phyloP scores from a whole-genome alignment of 2,329 filamentous ascomycete genomes.

The Aspergillus versicolor region DNA sequence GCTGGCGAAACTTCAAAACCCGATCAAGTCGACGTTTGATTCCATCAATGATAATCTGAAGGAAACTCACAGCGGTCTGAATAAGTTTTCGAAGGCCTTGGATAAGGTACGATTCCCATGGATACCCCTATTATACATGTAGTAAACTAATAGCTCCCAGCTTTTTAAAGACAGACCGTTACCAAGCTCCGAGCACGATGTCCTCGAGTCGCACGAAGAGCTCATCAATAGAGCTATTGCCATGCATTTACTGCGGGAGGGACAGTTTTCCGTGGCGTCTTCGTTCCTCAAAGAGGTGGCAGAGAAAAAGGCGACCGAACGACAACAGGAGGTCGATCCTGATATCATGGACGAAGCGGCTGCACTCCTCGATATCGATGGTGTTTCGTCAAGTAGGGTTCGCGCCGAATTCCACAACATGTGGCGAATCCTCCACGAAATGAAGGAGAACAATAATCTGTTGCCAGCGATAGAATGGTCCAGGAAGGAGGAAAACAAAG shows the following conservation, averaged over 20 bases:
- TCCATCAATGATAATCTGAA: conserved; percentile 77
- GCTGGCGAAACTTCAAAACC: conserved; percentile 81
- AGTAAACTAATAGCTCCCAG: conserved; percentile 33
- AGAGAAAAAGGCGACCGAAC: conserved; percentile 42
- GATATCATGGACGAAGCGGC: conserved; percentile 40
- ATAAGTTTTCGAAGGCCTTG: conserved; percentile 79
- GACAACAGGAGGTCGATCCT: conserved; percentile 27
- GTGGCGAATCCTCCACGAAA: conserved; percentile 81
- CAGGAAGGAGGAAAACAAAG: conserved; percentile 57
- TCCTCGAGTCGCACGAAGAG: conserved; percentile 69
- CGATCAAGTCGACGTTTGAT: conserved; percentile 78
- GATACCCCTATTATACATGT: background rate
- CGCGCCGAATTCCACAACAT: conserved; percentile 81
- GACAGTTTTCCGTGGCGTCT: conserved; percentile 83
- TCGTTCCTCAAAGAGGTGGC: conserved; percentile 76
- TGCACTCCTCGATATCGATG: conserved; percentile 52
- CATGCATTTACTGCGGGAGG: conserved; percentile 94
- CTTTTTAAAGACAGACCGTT: conserved; percentile 68
- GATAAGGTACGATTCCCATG: conserved; percentile 61
- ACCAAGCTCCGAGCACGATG: conserved; percentile 76
- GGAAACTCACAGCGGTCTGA: conserved; percentile 77
- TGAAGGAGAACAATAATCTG: conserved; percentile 71
- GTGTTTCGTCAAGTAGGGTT: conserved; percentile 65
- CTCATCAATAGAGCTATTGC: conserved; percentile 91
- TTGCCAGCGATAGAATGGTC: conserved; percentile 87